Base-by-base conservation (phyloP, 768 basidiomycete genomes). In the Suillus hirtellus region DNA sequence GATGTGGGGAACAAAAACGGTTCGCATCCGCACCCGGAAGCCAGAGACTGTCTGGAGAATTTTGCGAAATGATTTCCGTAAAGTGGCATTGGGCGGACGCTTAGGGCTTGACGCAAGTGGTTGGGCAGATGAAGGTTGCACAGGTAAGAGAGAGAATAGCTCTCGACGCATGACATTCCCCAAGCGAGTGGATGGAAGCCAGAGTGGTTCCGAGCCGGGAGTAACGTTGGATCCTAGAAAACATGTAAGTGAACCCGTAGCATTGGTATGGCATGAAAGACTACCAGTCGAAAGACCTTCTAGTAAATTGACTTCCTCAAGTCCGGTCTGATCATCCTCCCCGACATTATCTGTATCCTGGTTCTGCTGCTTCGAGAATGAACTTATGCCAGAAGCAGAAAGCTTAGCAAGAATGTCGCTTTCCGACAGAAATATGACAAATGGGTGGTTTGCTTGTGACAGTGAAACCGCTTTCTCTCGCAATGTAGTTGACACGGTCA, bases 21-120 rank as follows among this genome's bases (percentile, higher is more conserved):
- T 95, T n/a, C 94, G 85, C 95, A 96, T 96, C 40, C 94, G 87
- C 31, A 97, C 90, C 24, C 88, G 84, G 74, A 97, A 90, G 4
- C 93, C 95, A 34, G 92, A 90, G 4, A 89, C 87, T 0, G 92
- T 89, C 52, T 83, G 81, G 19, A 97, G 76, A 1, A 90, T 88
- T 69, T 90, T 89, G 34, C 95, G 84, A 73, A 87, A 95, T 1
- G 93, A 93, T 72, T 95, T 95, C 54, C 93, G 87, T 11, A 97
- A 78, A 0, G 92, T 92, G 0, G 90, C 84, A 38, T 80, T 85
- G 1, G 84, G 80, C 67, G 76, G 76, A 42, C 80, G 81, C 52
- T 79, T 73, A 11, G 81, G 77, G 7, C 80, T 78, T 7, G 84
- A 84, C 2, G 83, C 82, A 31, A 42, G 56, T 0, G 79, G 79